Base-by-base conservation (phyloP, 805 yeast species). In the Nakazawaea anatomiae region DNA sequence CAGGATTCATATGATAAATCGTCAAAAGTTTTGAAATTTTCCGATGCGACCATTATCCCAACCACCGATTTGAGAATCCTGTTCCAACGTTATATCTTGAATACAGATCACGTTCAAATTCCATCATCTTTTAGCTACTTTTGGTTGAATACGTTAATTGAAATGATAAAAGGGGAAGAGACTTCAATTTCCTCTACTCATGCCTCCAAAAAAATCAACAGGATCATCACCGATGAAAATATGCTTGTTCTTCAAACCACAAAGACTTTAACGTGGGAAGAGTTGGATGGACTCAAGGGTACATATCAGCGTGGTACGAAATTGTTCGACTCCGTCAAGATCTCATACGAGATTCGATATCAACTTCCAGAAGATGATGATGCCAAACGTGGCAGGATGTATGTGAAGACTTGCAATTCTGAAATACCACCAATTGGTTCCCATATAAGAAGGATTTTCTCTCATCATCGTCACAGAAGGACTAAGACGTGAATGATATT, bases 201-300 rank as follows among this genome's bases (percentile, higher is more conserved):
- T 18, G 25, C 25, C 25, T 18, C 25, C 25, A 18, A 18, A 18
- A 31, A n/a, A 10, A 32, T 31, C 10, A 43, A 9, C 10, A 40
- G 43, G 31, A 9, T 27, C 31, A 25, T 43, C 11, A 31, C 5
- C 8, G 39, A 14, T 43, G 39, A 43, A 10, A n/a, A 18, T 18
- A 47, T 27, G 32, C 7, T 32, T 18, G 28, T 30, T 5, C 41
- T 40, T 10, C 40, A 32, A 31, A 27, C n/a, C 14, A 35, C 35
- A 9, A 50, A 45, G 12, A 29, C 9, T 1, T 25, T 50, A 11
- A 8, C 60, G 39, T 81, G 84, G 83, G 69, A 70, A 2, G 74
- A 77, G 0, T 68, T 85, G 57, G 95, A 87, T 64, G 95, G 96
- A 0, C 73, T 73, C 52, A 74, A 75, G 55, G 95, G 94, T 1